phyloP scores from a whole-genome alignment of 805 yeast genomes.

The Ogataea parapolymorpha region DNA sequence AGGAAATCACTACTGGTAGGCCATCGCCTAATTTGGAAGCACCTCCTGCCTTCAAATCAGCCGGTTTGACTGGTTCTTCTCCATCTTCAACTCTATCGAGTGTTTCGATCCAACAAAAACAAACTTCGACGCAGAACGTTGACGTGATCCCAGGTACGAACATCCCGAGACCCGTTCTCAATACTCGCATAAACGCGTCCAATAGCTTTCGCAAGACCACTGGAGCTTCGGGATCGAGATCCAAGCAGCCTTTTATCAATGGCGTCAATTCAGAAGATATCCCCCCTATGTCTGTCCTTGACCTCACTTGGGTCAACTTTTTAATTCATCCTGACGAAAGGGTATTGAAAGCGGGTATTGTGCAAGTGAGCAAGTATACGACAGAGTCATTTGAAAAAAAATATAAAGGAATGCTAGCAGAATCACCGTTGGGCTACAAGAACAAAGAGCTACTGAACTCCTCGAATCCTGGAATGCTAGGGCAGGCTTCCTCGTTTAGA shows the following conservation, averaged over 20 bases:
- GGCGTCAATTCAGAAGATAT: conserved; percentile 28
- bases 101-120: conserved; percentile 16
- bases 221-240: conserved; percentile 10
- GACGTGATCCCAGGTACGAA: conserved; percentile 59
- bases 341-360: conserved; percentile 53
- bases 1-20: neutral
- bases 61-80: neutral
- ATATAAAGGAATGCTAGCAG: conserved; percentile 53
- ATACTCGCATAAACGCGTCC: conserved; percentile 30
- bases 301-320: conserved; percentile 56
- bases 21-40: neutral
- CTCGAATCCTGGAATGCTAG: conserved; percentile 20
- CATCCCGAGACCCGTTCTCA: conserved; percentile 50
- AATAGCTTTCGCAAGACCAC: conserved; percentile 14
- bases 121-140: conserved; percentile 13
- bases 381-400: conserved; percentile 55
- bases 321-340: conserved; percentile 58
- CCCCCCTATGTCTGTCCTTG: conserved; percentile 49
- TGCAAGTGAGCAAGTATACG: conserved; percentile 41
- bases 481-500: conserved; percentile 13
- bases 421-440: conserved; percentile 53
- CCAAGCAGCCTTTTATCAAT: conserved; percentile 12
- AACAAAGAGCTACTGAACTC: conserved; percentile 33
- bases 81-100: conserved; percentile 9
- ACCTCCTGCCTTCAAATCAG: neutral